Evolutionary conservation across 1,284 basidiomycete species (phyloP).

Genomic region (Puccinia triticina): DNA sequence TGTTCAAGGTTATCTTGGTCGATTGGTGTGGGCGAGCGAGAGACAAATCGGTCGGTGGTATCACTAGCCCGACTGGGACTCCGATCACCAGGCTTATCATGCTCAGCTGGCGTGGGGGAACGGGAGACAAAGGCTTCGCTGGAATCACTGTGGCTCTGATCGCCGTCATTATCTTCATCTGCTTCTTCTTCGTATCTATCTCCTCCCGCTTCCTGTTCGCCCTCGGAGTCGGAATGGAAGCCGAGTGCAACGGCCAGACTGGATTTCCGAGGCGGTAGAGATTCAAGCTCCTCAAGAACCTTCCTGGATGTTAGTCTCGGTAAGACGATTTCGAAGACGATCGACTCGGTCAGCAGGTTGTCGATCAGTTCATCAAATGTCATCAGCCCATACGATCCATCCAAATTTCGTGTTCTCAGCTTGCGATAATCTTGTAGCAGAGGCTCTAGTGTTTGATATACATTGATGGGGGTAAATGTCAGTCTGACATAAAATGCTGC

Average conservation of each 20-base stretch:
- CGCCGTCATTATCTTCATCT: not conserved
- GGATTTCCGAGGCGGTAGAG: constrained; percentile 79
- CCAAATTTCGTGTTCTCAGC: constrained; percentile 75
- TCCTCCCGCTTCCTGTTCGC: constrained; percentile 49
- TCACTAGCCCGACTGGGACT: not conserved
- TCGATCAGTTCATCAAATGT: constrained; percentile 93
- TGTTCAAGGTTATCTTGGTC: constrained; percentile 42
- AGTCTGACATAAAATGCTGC: constrained; percentile 93
- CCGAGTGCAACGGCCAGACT: constrained; percentile 77
- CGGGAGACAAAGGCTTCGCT: constrained; percentile 48
- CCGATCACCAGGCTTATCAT: not conserved
- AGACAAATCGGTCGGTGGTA: constrained; percentile 53
- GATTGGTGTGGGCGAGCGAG: constrained; percentile 53
- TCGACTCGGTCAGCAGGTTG: constrained; percentile 79
- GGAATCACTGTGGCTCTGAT: constrained; percentile 33
- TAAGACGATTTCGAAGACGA: constrained; percentile 94
- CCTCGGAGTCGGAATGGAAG: constrained; percentile 51
- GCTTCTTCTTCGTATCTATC: constrained; percentile 51
- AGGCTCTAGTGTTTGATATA: constrained; percentile 91
- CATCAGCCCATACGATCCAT: constrained; percentile 69
- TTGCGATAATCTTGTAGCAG: constrained; percentile 91
- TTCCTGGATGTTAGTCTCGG: constrained; percentile 84
- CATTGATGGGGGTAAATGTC: constrained; percentile 84
- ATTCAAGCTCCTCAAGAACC: constrained; percentile 86
- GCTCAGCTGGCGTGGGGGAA: constrained; percentile 25